Conservation (phyloP, 495 filamentous ascomycete genomes). For the Clavariopsis aquatica region DNA sequence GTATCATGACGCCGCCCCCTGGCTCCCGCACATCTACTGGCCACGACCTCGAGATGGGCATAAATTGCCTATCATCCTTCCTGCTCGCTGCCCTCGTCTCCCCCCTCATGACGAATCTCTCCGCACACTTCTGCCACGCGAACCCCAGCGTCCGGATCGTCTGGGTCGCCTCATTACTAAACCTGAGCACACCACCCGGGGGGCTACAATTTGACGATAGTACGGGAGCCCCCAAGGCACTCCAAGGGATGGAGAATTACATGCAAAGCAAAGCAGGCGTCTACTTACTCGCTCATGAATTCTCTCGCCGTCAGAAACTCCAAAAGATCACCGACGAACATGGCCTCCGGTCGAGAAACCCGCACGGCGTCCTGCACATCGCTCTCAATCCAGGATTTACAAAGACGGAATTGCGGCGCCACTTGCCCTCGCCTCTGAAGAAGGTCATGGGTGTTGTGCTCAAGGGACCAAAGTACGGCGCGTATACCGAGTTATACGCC, state of each 20-base stretch:
- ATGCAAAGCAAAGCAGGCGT: slow-evolving; percentile 29
- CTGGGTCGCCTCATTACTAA: slow-evolving; percentile 17
- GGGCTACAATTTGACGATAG: slow-evolving; percentile 10
- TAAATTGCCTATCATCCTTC: slow-evolving; percentile 28
- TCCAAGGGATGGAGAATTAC: slow-evolving; percentile 24
- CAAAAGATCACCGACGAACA: neutral
- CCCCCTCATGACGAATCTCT: slow-evolving; percentile 4
- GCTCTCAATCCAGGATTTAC: slow-evolving; percentile 50
- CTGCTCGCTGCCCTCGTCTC: slow-evolving; percentile 18
- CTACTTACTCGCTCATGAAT: slow-evolving; percentile 24
- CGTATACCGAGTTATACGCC: slow-evolving; percentile 52
- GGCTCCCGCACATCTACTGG: slow-evolving; percentile 37
- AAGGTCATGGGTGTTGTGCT: slow-evolving; percentile 38
- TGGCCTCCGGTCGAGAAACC: neutral
- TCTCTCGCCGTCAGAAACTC: slow-evolving; percentile 1
- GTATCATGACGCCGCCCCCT: slow-evolving; percentile 49
- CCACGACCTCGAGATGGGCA: slow-evolving; percentile 28
- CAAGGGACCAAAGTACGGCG: slow-evolving; percentile 46
- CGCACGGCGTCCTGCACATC: slow-evolving; percentile 4
- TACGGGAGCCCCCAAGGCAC: neutral
- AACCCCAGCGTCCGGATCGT: slow-evolving; percentile 22
- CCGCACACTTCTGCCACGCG: slow-evolving; percentile 5
- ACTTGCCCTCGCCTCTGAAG: slow-evolving; percentile 35
- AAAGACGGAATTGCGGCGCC: slow-evolving; percentile 49
- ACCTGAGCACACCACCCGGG: slow-evolving; percentile 17